These are phyloP conservation scores for Suillus americanus DNA, from an alignment of 768 basidiomycete species.

Conservation along the genomic window DNA sequence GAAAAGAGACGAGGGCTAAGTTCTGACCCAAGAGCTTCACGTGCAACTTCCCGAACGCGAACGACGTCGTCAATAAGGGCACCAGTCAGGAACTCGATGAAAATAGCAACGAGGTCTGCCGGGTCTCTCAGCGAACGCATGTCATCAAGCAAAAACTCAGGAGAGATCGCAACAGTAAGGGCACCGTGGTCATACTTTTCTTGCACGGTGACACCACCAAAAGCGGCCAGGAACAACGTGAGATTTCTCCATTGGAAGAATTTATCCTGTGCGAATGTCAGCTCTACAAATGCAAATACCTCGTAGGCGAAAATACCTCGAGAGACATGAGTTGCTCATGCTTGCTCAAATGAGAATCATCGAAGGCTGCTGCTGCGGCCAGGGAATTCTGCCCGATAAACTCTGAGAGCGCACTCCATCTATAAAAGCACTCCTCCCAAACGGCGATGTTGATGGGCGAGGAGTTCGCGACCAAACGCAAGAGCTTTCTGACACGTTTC, in stretches of 20 bases:
- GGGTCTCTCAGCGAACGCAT: constrained; percentile 66
- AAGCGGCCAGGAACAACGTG: constrained; percentile 71
- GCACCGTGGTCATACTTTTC: constrained; percentile 51
- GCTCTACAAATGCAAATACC: background rate
- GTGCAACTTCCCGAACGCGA: constrained; percentile 72
- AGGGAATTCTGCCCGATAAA: constrained; percentile 44
- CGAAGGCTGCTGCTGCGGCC: constrained; percentile 34
- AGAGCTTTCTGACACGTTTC: constrained; percentile 72
- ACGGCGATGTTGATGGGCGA: constrained; percentile 71
- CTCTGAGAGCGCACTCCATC: constrained; percentile 69
- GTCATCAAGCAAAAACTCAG: constrained; percentile 64
- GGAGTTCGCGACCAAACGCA: constrained; percentile 63
- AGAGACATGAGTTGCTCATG: constrained; percentile 37
- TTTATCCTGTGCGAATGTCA: constrained; percentile 50
- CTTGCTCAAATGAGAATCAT: constrained; percentile 33
- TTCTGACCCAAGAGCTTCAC: constrained; percentile 80
- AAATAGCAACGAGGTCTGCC: constrained; percentile 55
- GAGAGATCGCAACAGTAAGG: constrained; percentile 54
- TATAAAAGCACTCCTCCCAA: constrained; percentile 81
- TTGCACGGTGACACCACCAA: constrained; percentile 63
- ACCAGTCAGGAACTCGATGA: constrained; percentile 68
- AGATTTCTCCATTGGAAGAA: constrained; percentile 85
- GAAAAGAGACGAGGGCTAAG: constrained; percentile 69
- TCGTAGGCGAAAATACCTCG: constrained; percentile 31
- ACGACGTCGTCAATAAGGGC: constrained; percentile 63